Conservation (phyloP, 2,329 filamentous ascomycete species). For the Bipolaris cookei region DNA sequence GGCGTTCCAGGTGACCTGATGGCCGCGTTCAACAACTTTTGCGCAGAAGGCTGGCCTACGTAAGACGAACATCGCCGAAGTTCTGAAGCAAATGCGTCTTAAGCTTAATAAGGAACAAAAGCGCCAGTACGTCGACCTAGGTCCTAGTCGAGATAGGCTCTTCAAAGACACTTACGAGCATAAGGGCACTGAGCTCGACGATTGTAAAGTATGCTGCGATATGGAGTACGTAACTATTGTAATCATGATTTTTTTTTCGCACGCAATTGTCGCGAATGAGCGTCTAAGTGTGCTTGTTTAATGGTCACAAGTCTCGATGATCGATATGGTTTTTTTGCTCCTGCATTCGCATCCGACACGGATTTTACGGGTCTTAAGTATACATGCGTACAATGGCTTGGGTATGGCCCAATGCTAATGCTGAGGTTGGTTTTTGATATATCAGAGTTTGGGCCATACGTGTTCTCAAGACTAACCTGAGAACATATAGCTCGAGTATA, state of each 20-base stretch:
- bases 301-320: no score
- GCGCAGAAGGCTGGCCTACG: conserved; percentile 8
- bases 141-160: conserved; percentile 13
- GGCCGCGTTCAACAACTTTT: conserved; percentile 18
- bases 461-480: no score
- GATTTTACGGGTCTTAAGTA: not conserved
- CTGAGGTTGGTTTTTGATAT: no score
- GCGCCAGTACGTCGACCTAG: conserved; percentile 17
- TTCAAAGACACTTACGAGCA: conserved; percentile 16
- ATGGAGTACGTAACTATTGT: not conserved
- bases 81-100: conserved; percentile 18
- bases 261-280: no score
- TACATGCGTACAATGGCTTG: not conserved
- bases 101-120: conserved; percentile 17
- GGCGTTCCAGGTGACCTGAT: conserved; percentile 18
- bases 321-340: conserved; percentile 8
- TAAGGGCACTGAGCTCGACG: conserved; percentile 10
- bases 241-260: no score
- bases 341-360: not conserved
- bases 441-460: no score
- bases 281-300: no score
- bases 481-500: no score
- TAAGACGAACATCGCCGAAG: conserved; percentile 12
- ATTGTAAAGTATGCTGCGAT: conserved; percentile 19
- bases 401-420: not conserved